phyloP scores from a whole-genome alignment of 2,329 filamentous ascomycete species.

The Penicillium brevicompactum region DNA sequence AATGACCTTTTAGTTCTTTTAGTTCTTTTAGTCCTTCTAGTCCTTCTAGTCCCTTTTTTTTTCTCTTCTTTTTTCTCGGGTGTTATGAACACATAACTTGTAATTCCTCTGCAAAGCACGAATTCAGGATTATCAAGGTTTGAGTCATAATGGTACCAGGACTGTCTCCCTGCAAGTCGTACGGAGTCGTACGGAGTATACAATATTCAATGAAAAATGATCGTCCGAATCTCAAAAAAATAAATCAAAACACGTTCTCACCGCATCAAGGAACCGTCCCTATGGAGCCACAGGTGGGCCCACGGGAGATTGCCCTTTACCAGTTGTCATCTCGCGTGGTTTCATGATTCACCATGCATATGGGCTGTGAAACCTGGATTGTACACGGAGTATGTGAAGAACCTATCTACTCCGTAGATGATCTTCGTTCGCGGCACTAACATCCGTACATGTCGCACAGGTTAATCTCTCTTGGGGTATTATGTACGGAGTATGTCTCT shows the following conservation, averaged over 20 bases:
- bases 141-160: neutral
- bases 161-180: neutral
- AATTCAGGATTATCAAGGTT: neutral
- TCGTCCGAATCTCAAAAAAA: neutral
- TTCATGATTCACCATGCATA: slow-evolving; percentile 22
- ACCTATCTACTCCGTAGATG: neutral
- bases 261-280: slow-evolving; percentile 24
- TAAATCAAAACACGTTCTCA: slow-evolving; percentile 12
- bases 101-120: no score
- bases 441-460: neutral
- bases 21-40: slow-evolving; percentile 6
- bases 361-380: slow-evolving; percentile 14
- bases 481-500: neutral
- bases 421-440: no score
- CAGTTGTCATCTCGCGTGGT: slow-evolving; percentile 28
- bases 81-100: no score
- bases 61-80: no score
- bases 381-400: neutral
- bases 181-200: slow-evolving; percentile 3
- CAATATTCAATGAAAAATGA: neutral
- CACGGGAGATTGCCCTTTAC: slow-evolving; percentile 30
- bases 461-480: no score
- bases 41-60: slow-evolving; percentile 5
- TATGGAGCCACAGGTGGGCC: slow-evolving; percentile 27
- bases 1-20: slow-evolving; percentile 7